phyloP scores from a whole-genome alignment of 345 rosid species.

The Rhizophora apiculata region DNA sequence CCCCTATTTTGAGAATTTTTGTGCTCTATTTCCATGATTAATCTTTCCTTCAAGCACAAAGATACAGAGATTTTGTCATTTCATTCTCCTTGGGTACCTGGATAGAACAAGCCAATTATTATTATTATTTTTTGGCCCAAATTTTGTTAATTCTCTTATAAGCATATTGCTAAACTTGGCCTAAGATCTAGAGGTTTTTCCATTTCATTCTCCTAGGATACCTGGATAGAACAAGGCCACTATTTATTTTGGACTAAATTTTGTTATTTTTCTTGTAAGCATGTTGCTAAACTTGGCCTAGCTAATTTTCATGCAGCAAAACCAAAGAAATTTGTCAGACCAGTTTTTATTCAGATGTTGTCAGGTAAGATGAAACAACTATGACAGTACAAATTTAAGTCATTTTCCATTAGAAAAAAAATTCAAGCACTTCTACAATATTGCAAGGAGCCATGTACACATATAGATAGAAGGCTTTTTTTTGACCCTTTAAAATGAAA shows the following conservation, averaged over 20 bases:
- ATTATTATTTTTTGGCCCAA: background rate
- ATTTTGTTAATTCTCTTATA: background rate
- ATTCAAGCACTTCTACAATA: too few species aligned
- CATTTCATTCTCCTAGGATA: background rate
- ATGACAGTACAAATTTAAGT: background rate
- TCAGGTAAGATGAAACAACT: slow-evolving; percentile 49
- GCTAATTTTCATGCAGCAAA: slow-evolving; percentile 50
- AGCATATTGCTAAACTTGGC: slow-evolving; percentile 10
- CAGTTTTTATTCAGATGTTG: slow-evolving; percentile 76
- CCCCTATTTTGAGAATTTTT: background rate
- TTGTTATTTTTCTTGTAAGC: background rate
- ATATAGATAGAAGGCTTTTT: too few species aligned
- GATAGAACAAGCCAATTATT: background rate
- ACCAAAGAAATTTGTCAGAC: slow-evolving; percentile 67
- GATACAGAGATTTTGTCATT: background rate
- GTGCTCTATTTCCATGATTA: too few species aligned
- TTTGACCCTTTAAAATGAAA: too few species aligned
- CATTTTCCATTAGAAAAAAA: too few species aligned
- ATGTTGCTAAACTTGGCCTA: slow-evolving; percentile 11
- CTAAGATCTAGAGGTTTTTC: background rate
- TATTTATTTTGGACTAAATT: background rate
- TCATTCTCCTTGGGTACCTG: background rate
- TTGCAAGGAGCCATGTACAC: too few species aligned
- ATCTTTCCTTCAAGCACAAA: background rate
- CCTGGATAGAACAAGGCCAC: background rate